A percentile compares a stretch with the other conserved stretches of the same genome.
Evolutionary conservation across 257 asterid species (phyloP).

Genomic region (Osmanthus fragrans): DNA sequence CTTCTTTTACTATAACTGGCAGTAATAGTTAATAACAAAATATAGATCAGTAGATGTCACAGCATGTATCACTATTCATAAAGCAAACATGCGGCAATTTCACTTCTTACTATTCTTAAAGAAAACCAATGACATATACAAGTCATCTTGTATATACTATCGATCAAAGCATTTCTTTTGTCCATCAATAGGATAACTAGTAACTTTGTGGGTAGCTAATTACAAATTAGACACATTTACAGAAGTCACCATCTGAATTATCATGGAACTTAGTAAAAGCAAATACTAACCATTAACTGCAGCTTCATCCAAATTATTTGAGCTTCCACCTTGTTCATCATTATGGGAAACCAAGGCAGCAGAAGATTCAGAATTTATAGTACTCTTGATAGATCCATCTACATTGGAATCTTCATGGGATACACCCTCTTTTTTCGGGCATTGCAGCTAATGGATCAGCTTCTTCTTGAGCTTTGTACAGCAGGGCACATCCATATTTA

Average conservation of each 20-base stretch:
- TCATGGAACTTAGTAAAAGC: conserved; percentile 5
- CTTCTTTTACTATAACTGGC: background rate
- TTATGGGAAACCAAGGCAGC: conserved; percentile 49
- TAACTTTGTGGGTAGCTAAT: background rate
- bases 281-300: conserved; percentile 42
- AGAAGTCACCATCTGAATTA: conserved; percentile 5
- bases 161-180: background rate
- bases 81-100: background rate
- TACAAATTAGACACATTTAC: background rate
- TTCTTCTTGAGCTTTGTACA: conserved; percentile 86
- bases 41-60: background rate
- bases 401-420: conserved; percentile 52
- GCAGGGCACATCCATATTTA: conserved; percentile 69
- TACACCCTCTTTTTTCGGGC: conserved; percentile 69
- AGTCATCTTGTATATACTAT: background rate
- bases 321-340: conserved; percentile 44
- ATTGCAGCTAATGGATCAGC: conserved; percentile 84
- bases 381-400: conserved; percentile 54
- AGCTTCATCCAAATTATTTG: conserved; percentile 35
- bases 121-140: background rate
- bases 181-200: conserved; percentile 4
- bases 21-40: background rate
- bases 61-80: background rate
- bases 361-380: conserved; percentile 58
- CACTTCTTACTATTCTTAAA: background rate